Evolutionary conservation across 1,284 basidiomycete species (phyloP).

Genomic region (Austroboletus novae-zelandiae): DNA sequence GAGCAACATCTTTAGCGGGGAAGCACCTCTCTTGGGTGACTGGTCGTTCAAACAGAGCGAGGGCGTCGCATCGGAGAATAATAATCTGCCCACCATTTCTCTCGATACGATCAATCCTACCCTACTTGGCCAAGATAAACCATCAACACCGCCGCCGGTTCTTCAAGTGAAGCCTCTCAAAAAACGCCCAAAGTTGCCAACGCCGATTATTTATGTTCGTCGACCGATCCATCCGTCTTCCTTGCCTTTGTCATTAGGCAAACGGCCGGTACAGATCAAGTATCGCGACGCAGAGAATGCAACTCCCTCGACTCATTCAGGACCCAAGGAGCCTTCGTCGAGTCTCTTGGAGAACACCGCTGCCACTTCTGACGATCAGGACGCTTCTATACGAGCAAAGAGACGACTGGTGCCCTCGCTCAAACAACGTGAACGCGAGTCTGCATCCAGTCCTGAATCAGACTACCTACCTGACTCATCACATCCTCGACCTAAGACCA

Average conservation of each 20-base stretch:
- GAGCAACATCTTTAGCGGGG: slow-evolving; percentile 1
- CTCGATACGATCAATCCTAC: slow-evolving; percentile 30
- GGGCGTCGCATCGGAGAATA: background rate
- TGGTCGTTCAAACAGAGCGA: slow-evolving; percentile 17
- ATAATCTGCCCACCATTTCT: background rate
- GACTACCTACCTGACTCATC: slow-evolving; percentile 13
- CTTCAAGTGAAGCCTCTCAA: background rate
- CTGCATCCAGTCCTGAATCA: slow-evolving; percentile 13
- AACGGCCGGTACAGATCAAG: slow-evolving; percentile 31
- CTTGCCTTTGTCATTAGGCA: slow-evolving; percentile 20
- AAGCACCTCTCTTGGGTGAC: background rate
- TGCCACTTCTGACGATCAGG: background rate
- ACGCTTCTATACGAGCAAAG: slow-evolving; percentile 1
- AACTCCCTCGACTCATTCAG: slow-evolving; percentile 1
- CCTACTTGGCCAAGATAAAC: slow-evolving; percentile 21
- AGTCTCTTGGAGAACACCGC: background rate
- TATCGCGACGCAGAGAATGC: slow-evolving; percentile 20
- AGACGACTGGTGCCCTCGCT: slow-evolving; percentile 15
- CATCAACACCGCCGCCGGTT: background rate
- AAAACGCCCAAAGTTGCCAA: slow-evolving; percentile 17
- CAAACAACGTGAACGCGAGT: slow-evolving; percentile 13
- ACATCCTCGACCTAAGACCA: background rate
- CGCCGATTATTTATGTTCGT: slow-evolving; percentile 31
- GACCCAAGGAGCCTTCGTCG: background rate
- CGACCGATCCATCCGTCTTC: slow-evolving; percentile 24